Percentiles rank a stretch among this genome's conserved stretches.
These are phyloP conservation scores for Barnettozyma siamensis DNA, from an alignment of 805 yeast species.

Conservation along the genomic window DNA sequence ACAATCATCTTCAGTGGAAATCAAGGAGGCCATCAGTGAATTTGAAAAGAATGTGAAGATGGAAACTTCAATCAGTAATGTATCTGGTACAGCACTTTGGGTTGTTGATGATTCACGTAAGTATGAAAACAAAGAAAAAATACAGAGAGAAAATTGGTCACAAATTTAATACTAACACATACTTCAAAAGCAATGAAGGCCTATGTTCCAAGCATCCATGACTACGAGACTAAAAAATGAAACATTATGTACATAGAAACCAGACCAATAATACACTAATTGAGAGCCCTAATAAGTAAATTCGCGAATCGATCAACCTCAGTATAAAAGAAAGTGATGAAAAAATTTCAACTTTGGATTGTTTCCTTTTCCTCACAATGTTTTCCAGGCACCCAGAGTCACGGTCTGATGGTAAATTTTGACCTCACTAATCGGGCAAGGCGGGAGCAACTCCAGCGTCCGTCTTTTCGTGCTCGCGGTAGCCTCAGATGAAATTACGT, in stretches of 20 bases:
- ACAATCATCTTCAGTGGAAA: slow-evolving; percentile 27
- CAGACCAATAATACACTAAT: not conserved
- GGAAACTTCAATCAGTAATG: slow-evolving; percentile 49
- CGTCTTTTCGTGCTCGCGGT: slow-evolving; percentile 83
- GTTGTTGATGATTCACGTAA: slow-evolving; percentile 41
- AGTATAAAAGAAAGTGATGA: slow-evolving; percentile 6
- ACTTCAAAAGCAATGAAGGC: slow-evolving; percentile 33
- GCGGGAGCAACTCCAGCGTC: slow-evolving; percentile 11
- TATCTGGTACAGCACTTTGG: slow-evolving; percentile 55
- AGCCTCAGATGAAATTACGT: slow-evolving; percentile 58
- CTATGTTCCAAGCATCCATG: slow-evolving; percentile 53
- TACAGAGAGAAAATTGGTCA: too few relatives aligned
- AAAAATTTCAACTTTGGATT: not conserved
- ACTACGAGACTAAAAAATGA: slow-evolving; percentile 42
- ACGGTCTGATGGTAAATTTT: slow-evolving; percentile 33
- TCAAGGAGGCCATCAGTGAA: slow-evolving; percentile 47
- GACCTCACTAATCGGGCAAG: slow-evolving; percentile 28
- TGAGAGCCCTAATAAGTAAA: not conserved
- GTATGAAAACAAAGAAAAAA: slow-evolving; percentile 12
- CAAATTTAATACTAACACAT: not conserved
- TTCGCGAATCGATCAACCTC: not conserved
- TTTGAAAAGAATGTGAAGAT: slow-evolving; percentile 55
- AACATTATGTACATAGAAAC: slow-evolving; percentile 5
- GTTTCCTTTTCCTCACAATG: slow-evolving; percentile 19
- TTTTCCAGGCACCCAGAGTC: slow-evolving; percentile 70